Conservation (phyloP, 352 stramenopile genomes). For the Peronospora farinosa region DNA sequence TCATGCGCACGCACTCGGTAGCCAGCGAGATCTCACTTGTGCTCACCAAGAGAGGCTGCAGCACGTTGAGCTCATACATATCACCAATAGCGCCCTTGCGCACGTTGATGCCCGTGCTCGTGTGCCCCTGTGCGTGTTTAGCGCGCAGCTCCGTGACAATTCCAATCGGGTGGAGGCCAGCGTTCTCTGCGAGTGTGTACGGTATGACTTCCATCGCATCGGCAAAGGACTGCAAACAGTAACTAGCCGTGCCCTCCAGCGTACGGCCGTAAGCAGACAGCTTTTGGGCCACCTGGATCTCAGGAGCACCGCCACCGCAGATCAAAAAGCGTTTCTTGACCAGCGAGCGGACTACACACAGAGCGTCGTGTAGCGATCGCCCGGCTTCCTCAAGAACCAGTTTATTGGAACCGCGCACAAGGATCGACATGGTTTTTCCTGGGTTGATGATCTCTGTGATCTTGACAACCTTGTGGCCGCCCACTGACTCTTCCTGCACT, state of each 20-base stretch:
- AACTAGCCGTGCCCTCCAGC: slow-evolving; percentile 91
- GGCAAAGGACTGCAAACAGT: slow-evolving; percentile 96
- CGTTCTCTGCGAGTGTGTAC: slow-evolving; percentile 99
- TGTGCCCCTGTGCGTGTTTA: slow-evolving; percentile 90
- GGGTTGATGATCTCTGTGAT: slow-evolving; percentile 95
- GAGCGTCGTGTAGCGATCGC: slow-evolving; percentile 97
- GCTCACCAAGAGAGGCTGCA: slow-evolving; percentile 98
- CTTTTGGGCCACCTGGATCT: slow-evolving; percentile 94
- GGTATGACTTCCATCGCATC: slow-evolving; percentile 97
- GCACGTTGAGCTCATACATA: slow-evolving; percentile 98
- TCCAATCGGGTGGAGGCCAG: slow-evolving; percentile 96
- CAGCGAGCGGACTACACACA: slow-evolving; percentile 96
- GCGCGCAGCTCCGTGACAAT: slow-evolving; percentile 96
- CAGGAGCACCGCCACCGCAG: slow-evolving; percentile 93
- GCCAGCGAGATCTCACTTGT: slow-evolving; percentile 96
- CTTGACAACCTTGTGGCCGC: slow-evolving; percentile 97
- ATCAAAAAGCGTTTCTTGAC: slow-evolving; percentile 99
- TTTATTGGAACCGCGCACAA: slow-evolving; percentile 98
- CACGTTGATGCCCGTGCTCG: slow-evolving; percentile 95
- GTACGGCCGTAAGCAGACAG: slow-evolving; percentile 91
- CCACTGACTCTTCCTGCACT: slow-evolving; percentile 94
- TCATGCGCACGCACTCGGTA: slow-evolving; percentile 98
- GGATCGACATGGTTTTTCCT: slow-evolving; percentile 95
- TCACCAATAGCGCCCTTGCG: slow-evolving; percentile 93
- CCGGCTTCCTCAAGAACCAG: slow-evolving; percentile 98